phyloP scores from a whole-genome alignment of 371 early-diverging fungal genomes.

The Scutellospora calospora region DNA sequence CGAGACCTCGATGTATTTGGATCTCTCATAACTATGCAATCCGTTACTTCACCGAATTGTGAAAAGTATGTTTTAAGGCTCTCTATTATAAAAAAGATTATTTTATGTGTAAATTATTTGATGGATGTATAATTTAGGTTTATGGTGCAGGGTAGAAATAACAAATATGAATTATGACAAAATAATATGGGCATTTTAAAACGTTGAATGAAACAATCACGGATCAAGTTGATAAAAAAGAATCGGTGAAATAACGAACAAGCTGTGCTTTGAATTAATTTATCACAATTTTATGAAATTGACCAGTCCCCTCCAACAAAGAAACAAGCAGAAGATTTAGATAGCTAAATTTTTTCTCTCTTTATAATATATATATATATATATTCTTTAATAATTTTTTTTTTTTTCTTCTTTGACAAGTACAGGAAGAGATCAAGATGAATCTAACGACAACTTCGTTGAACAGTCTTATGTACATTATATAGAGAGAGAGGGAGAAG shows the following conservation, averaged over 20 bases:
- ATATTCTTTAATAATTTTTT: slow-evolving; percentile 3
- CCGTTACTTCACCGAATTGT: slow-evolving; percentile 73
- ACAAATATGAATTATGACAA: background rate
- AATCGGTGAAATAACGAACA: background rate
- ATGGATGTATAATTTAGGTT: background rate
- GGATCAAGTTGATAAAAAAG: background rate
- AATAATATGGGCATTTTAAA: background rate
- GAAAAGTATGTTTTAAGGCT: slow-evolving; percentile 80
- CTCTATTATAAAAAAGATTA: slow-evolving; percentile 55
- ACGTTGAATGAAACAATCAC: background rate
- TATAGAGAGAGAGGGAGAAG: slow-evolving; percentile 26
- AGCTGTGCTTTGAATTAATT: no score
- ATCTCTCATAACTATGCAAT: slow-evolving; percentile 89
- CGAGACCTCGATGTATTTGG: slow-evolving; percentile 79
- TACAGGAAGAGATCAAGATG: slow-evolving; percentile 6
- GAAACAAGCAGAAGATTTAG: background rate
- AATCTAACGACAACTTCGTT: slow-evolving; percentile 29
- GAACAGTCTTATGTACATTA: slow-evolving; percentile 31
- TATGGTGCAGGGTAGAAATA: background rate
- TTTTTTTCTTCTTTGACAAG: slow-evolving; percentile 1
- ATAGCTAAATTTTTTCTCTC: background rate
- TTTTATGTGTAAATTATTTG: slow-evolving; percentile 10
- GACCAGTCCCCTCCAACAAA: background rate
- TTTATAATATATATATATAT: background rate
- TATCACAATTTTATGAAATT: no score